Conservation (phyloP, 192 early-diverging fungal genomes). For the Ambispora gerdemannii region DNA sequence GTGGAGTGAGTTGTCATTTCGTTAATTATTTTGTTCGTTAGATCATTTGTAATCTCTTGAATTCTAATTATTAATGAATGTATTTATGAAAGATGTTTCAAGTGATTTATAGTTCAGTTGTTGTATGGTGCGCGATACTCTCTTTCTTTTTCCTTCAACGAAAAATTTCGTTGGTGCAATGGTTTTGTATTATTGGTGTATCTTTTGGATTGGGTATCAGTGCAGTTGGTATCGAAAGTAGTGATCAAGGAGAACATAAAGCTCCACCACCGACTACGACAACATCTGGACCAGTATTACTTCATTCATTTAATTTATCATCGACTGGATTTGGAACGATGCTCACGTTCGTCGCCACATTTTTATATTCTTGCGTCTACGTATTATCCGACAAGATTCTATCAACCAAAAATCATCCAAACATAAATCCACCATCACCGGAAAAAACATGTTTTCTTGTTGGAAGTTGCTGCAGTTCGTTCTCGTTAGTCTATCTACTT, state of each 20-base stretch:
- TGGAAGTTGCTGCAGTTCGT: slow-evolving; percentile 41
- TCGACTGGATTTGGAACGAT: slow-evolving; percentile 49
- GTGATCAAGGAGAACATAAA: neutral
- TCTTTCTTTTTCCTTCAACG: slow-evolving; percentile 52
- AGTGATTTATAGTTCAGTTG: slow-evolving; percentile 59
- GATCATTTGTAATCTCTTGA: neutral
- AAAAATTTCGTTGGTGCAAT: slow-evolving; percentile 47
- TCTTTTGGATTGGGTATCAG: slow-evolving; percentile 52
- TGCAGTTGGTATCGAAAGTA: slow-evolving; percentile 44
- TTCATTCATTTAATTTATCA: slow-evolving; percentile 3
- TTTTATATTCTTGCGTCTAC: slow-evolving; percentile 58
- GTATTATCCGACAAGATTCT: slow-evolving; percentile 54
- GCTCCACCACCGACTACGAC: neutral
- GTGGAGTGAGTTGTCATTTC: slow-evolving; percentile 45
- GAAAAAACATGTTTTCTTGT: slow-evolving; percentile 50
- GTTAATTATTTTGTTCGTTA: neutral
- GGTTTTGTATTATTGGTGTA: slow-evolving; percentile 52
- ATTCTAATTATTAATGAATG: slow-evolving; percentile 5
- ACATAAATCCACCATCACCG: slow-evolving; percentile 41
- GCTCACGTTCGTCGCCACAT: slow-evolving; percentile 50
- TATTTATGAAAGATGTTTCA: slow-evolving; percentile 51
- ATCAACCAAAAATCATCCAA: slow-evolving; percentile 33
- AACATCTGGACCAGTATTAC: neutral
- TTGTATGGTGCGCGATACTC: slow-evolving; percentile 63
- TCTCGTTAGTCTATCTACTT: slow-evolving; percentile 47